phyloP scores from a whole-genome alignment of 176 grass and related monocot genomes.

The Triticum urartu region DNA sequence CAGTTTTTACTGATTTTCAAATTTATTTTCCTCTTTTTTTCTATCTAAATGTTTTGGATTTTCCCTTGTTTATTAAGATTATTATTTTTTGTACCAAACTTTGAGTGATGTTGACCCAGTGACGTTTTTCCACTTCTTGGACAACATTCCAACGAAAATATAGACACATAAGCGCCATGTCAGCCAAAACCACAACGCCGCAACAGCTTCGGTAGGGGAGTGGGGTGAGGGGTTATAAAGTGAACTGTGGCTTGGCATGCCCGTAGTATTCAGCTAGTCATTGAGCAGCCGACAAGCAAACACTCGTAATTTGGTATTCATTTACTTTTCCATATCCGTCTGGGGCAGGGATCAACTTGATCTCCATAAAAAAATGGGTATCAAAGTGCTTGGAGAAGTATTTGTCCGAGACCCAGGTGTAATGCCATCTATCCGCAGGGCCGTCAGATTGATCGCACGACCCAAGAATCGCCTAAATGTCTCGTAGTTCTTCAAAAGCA shows the following conservation, averaged over 20 bases:
- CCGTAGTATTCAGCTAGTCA: not conserved
- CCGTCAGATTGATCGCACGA: too few relatives aligned
- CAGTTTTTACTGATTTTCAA: not conserved
- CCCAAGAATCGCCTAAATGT: too few relatives aligned
- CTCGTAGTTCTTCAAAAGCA: too few relatives aligned
- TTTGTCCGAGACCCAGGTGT: not conserved
- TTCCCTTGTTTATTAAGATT: too few relatives aligned
- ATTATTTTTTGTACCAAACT: too few relatives aligned
- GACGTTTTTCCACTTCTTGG: too few relatives aligned
- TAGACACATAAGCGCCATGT: not conserved
- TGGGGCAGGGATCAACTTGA: not conserved
- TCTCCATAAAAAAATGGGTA: not conserved
- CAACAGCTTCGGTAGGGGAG: not conserved
- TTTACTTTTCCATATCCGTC: not conserved
- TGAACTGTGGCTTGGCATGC: not conserved
- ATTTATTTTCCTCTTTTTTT: too few relatives aligned
- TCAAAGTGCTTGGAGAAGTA: not conserved
- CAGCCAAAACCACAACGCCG: not conserved
- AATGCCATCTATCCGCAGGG: too few relatives aligned
- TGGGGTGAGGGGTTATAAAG: not conserved
- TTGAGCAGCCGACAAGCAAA: not conserved
- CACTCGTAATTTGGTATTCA: not conserved
- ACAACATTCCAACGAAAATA: not conserved
- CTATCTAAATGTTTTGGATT: too few relatives aligned
- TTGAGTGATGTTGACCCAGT: too few relatives aligned